Percentiles rank a stretch among this genome's conserved stretches.
phyloP scores from a whole-genome alignment of 75 land plant genomes.

The Pseudotsuga menziesii region DNA sequence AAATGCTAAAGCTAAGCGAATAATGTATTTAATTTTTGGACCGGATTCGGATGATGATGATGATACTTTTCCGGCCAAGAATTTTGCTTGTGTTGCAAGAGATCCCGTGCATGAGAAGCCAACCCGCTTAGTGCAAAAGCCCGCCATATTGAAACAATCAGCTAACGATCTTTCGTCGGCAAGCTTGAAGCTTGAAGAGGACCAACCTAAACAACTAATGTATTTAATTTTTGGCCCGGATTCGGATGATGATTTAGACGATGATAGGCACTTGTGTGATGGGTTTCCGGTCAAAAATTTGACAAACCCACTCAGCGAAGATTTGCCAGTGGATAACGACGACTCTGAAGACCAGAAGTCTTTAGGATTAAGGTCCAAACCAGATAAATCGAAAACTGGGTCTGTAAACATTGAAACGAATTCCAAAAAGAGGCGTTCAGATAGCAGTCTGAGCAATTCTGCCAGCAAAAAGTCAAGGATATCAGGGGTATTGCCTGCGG shows the following conservation, averaged over 20 bases:
- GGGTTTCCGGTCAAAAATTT: constrained; percentile 13
- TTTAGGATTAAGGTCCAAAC: constrained; percentile 12
- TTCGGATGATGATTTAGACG: constrained; percentile 41
- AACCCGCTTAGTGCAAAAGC: no score
- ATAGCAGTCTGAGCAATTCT: constrained; percentile 15
- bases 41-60: no score
- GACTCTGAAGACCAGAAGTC: constrained; percentile 53
- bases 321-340: background rate
- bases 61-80: no score
- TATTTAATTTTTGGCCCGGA: background rate
- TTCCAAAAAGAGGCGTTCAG: constrained; percentile 36
- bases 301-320: constrained; percentile 12
- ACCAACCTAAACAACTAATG: constrained; percentile 2
- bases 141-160: no score
- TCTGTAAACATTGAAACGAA: constrained; percentile 7
- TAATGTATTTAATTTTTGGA: background rate
- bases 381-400: constrained; percentile 2
- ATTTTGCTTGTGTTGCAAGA: no score
- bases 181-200: background rate
- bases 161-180: no score
- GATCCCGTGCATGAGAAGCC: no score
- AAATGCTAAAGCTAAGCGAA: background rate
- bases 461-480: constrained; percentile 34
- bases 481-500: constrained; percentile 11
- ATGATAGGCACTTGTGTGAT: constrained; percentile 32